A percentile compares a stretch with the other conserved stretches of the same genome.
phyloP scores from a whole-genome alignment of 2,329 filamentous ascomycete species.

The Clonostachys chloroleuca region DNA sequence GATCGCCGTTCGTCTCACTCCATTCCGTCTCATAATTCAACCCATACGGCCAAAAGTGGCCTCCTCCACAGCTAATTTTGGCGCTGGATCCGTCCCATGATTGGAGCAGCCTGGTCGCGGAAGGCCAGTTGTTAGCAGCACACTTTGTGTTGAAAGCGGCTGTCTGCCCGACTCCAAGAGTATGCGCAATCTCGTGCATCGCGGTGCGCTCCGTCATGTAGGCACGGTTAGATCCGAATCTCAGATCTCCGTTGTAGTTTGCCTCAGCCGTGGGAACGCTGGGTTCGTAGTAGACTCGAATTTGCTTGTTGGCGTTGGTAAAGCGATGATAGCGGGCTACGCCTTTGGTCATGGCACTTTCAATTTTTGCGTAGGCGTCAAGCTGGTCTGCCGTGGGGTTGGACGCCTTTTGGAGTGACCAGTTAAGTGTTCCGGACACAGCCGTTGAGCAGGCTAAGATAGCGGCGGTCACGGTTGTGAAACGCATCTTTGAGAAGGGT shows the following conservation, averaged over 20 bases:
- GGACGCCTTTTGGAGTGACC: constrained; percentile 24
- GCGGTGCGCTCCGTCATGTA: constrained; percentile 45
- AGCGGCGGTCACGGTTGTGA: constrained; percentile 18
- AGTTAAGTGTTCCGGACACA: constrained; percentile 28
- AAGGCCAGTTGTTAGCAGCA: constrained; percentile 32
- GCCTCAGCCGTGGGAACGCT: constrained; percentile 40
- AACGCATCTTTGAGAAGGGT: constrained; percentile 19
- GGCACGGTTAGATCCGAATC: constrained; percentile 35
- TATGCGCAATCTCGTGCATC: constrained; percentile 42
- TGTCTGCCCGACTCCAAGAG: constrained; percentile 40
- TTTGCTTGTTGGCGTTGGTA: constrained; percentile 25
- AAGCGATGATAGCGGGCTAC: constrained; percentile 30
- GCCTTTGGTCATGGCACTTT: constrained; percentile 31
- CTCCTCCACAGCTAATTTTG: constrained; percentile 30
- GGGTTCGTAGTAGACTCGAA: constrained; percentile 33
- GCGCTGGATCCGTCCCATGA: constrained; percentile 31
- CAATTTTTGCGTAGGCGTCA: constrained; percentile 38
- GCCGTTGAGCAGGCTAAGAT: constrained; percentile 19
- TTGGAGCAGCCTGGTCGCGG: constrained; percentile 28
- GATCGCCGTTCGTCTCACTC: constrained; percentile 36
- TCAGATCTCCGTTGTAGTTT: constrained; percentile 38
- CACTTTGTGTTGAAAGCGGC: constrained; percentile 30
- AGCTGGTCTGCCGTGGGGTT: constrained; percentile 33
- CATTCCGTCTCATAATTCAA: constrained; percentile 37
- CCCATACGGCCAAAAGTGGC: constrained; percentile 34